phyloP scores from a whole-genome alignment of 345 rosid genomes.

The Populus deltoides region DNA sequence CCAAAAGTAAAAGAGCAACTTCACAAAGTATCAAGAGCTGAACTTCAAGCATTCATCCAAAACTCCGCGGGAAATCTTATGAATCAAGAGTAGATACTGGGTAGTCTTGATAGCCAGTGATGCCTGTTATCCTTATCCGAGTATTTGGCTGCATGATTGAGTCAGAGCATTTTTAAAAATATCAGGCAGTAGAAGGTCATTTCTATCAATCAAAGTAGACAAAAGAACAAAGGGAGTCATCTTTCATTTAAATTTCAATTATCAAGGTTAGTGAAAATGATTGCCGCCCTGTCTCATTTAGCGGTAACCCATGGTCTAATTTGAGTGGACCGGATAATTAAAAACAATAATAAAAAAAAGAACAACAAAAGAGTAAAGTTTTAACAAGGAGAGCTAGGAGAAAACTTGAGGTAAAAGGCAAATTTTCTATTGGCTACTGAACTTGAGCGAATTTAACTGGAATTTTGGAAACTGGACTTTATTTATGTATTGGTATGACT shows the following conservation, averaged over 20 bases:
- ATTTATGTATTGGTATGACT: not conserved
- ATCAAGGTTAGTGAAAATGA: not conserved
- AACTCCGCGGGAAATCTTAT: not conserved
- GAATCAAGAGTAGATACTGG: conserved; percentile 56
- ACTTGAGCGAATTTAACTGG: not conserved
- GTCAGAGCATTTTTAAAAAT: not conserved
- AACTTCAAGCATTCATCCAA: not conserved
- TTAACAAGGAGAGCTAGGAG: not conserved
- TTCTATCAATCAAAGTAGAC: not conserved
- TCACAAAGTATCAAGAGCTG: not conserved
- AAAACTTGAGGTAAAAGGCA: not conserved
- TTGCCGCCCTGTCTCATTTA: not conserved
- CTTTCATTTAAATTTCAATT: not conserved
- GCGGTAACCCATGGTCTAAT: not conserved
- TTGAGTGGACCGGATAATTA: not conserved
- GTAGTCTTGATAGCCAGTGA: conserved; percentile 74
- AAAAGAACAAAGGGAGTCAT: not conserved
- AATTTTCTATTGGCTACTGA: not conserved
- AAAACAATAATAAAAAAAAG: not conserved
- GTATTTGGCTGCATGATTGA: conserved; percentile 73
- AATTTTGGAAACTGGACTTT: not conserved
- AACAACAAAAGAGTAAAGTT: not conserved
- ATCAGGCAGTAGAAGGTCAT: not conserved
- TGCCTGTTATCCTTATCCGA: conserved; percentile 73
- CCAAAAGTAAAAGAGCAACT: not conserved